Base-by-base conservation (phyloP, 2,329 filamentous ascomycete species). In the Xylaria sp. region DNA sequence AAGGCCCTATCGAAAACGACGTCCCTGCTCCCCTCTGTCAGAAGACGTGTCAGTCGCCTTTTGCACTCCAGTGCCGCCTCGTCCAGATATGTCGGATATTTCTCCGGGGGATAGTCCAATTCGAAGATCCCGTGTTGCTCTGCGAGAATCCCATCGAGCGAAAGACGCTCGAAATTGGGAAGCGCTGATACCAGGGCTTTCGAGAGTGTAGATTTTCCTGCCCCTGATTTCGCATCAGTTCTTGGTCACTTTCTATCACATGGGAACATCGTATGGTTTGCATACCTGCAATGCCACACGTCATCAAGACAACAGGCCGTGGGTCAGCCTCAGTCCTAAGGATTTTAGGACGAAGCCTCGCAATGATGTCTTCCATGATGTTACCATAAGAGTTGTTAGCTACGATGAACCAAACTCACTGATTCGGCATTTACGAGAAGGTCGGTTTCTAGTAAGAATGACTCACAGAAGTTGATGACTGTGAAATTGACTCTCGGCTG, bases 351-450 rank as follows among this genome's bases (percentile, higher is more conserved):
- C 20, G 23, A 10, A 74, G 68, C 20, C 58, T 57, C 33, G 36
- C 51, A 17, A 72, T 48, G 13, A 20, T 59, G 67, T 70, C 64
- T 70, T 70, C 63, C 69, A 74, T 77, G 79, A 68, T 93, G 10
- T 42, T 13, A 15, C 13, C 17, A 40, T 13, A 10, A n/a, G 13
- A 40, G 42, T 26, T 11, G 6, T 23, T 20, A 23, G 11, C 9
- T 6, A 38, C 4, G 28, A 53, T 33, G 28, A 26, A 53, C 15
- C 10, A 53, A 31, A 13, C 11, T 1, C 6, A 11, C 7, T 38
- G 17, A 13, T 56, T 23, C 31, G 4, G n/a, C 9, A 23, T 38
- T 33, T 36, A 11, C 2, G 28, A 38, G 13, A 3, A 10, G 51
- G 10, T 56, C 6, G 10, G 13, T 56, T 20, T 56, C 9, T 38